These are phyloP conservation scores for Fusarium sp. DNA, from an alignment of 2,329 filamentous ascomycete genomes.

Conservation along the genomic window DNA sequence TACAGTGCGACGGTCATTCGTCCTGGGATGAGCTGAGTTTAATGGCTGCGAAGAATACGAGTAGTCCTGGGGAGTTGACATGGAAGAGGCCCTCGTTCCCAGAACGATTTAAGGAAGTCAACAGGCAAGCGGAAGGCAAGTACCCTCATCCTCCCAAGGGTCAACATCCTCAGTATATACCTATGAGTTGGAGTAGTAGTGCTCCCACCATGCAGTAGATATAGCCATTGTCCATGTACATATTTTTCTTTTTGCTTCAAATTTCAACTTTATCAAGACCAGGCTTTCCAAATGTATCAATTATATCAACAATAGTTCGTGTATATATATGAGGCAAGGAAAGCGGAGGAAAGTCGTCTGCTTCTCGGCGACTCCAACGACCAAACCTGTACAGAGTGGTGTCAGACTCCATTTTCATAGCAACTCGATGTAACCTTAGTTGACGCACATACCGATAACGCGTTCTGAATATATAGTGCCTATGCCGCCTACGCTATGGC, in stretches of 20 bases:
- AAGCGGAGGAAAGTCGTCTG: not conserved
- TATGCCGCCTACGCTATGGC: no score
- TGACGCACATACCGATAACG: not conserved
- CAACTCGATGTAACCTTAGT: not conserved
- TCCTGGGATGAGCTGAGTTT: not conserved
- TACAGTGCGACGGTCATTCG: not conserved
- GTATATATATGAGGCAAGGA: no score
- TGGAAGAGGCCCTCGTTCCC: not conserved
- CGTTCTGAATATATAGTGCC: not conserved
- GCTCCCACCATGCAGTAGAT: no score
- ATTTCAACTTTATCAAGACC: no score
- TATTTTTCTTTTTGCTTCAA: no score
- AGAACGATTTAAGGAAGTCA: not conserved
- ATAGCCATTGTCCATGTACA: no score
- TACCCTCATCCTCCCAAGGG: not conserved
- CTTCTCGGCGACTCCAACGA: not conserved
- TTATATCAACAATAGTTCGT: no score
- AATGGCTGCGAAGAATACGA: not conserved
- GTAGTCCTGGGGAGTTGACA: not conserved
- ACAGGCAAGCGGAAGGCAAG: not conserved
- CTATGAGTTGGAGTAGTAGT: not conserved
- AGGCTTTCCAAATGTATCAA: no score
- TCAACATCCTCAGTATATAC: not conserved
- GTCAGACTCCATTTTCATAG: not conserved
- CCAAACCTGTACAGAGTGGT: not conserved